Percentiles rank a stretch among this genome's conserved stretches.
These are phyloP conservation scores for Diaporthe citrichinensis DNA, from an alignment of 2,329 filamentous ascomycete genomes.

Conservation along the genomic window DNA sequence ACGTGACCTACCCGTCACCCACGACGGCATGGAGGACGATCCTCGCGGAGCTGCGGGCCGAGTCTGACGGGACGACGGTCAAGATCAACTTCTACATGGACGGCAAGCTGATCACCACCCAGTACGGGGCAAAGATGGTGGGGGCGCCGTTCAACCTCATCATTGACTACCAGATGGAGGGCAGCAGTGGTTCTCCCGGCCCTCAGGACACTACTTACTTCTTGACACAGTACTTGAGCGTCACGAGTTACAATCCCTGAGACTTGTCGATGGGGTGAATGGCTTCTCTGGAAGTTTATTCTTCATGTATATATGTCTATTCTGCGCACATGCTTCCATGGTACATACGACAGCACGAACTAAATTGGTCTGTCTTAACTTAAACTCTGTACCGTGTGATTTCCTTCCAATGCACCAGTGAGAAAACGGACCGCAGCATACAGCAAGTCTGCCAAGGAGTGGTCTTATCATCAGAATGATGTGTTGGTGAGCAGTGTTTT, in stretches of 20 bases:
- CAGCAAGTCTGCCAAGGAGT: neutral
- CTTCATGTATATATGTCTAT: slow-evolving; percentile 20
- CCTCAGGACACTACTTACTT: slow-evolving; percentile 42
- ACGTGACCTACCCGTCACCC: slow-evolving; percentile 62
- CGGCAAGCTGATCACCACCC: slow-evolving; percentile 59
- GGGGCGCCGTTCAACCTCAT: slow-evolving; percentile 58
- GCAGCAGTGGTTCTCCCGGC: slow-evolving; percentile 42
- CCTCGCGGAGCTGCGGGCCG: slow-evolving; percentile 62
- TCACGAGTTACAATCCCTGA: slow-evolving; percentile 44
- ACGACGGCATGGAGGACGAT: slow-evolving; percentile 61
- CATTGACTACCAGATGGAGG: slow-evolving; percentile 45
- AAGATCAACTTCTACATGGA: slow-evolving; percentile 67
- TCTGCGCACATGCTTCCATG: neutral
- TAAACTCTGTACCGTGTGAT: too few relatives aligned
- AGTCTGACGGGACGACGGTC: slow-evolving; percentile 61
- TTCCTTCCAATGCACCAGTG: neutral
- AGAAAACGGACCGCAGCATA: neutral
- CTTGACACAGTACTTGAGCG: slow-evolving; percentile 42
- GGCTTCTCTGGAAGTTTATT: neutral
- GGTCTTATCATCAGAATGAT: neutral
- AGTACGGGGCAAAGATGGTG: slow-evolving; percentile 62
- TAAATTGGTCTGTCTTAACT: neutral
- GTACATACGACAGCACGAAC: neutral
- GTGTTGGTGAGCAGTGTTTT: neutral
- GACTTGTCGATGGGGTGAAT: neutral